Conservation (phyloP, 2,329 filamentous ascomycete genomes). For the Ceratocystis smalleyi region DNA sequence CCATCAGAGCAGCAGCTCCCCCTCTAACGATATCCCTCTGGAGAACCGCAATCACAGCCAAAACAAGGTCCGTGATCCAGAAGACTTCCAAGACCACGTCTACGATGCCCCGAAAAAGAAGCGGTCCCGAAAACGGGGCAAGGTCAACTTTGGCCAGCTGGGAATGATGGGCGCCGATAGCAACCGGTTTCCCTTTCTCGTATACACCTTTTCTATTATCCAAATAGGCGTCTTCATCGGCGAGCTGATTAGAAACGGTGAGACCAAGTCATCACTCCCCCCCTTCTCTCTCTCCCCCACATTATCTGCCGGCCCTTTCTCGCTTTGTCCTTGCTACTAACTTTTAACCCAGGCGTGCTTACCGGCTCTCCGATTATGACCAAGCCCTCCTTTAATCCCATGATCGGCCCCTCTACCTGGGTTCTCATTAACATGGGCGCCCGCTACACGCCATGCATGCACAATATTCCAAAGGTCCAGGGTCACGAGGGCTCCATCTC, state of each 20-base stretch:
- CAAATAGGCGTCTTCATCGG: conserved; percentile 79
- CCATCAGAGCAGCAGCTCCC: conserved; percentile 20
- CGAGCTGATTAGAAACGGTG: conserved; percentile 74
- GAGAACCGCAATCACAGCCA: conserved; percentile 28
- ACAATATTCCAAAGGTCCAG: conserved; percentile 54
- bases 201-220: conserved; percentile 60
- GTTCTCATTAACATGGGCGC: conserved; percentile 95
- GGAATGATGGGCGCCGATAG: conserved; percentile 42
- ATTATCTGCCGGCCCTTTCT: background rate
- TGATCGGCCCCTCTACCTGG: conserved; percentile 87
- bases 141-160: conserved; percentile 41
- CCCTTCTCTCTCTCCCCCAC: conserved; percentile 2
- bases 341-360: conserved; percentile 39
- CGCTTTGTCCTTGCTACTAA: background rate
- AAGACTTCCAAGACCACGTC: conserved; percentile 39
- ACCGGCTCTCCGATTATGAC: conserved; percentile 68
- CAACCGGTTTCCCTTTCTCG: conserved; percentile 58
- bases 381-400: conserved; percentile 79
- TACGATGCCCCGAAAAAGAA: conserved; percentile 38
- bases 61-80: conserved; percentile 22
- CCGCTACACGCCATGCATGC: conserved; percentile 88
- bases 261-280: conserved; percentile 19
- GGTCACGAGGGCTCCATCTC: conserved; percentile 31
- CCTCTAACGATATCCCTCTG: conserved; percentile 42
- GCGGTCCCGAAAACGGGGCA: conserved; percentile 25